Evolutionary conservation across 768 basidiomycete species (phyloP).

Genomic region (Termitomyces sp.): DNA sequence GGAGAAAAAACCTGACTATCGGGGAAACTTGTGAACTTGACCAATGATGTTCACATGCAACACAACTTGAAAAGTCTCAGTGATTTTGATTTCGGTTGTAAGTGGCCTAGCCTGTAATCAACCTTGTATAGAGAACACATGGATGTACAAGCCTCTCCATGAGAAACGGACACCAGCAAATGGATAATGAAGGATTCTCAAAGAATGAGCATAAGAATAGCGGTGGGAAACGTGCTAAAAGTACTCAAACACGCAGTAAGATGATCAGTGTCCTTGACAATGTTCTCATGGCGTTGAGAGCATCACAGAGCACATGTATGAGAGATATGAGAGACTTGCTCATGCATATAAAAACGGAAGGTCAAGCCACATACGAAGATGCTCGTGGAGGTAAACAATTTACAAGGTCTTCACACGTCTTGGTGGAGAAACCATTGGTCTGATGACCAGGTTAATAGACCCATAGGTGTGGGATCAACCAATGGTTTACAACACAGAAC

Average conservation of each 20-base stretch:
- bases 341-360: slow-evolving; percentile 15
- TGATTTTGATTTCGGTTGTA: background rate
- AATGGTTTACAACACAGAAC: background rate
- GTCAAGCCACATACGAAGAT: slow-evolving; percentile 5
- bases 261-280: background rate
- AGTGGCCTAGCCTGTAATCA: background rate
- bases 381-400: background rate
- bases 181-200: background rate
- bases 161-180: background rate
- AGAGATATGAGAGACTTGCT: slow-evolving; percentile 5
- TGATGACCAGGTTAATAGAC: slow-evolving; percentile 1
- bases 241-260: background rate
- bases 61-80: background rate
- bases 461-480: background rate
- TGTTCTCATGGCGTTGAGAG: slow-evolving; percentile 1
- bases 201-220: background rate
- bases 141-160: background rate
- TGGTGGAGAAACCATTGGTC: slow-evolving; percentile 2
- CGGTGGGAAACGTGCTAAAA: background rate
- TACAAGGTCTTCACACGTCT: slow-evolving; percentile 4
- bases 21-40: background rate
- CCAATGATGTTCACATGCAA: background rate
- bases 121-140: background rate
- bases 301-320: background rate
- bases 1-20: background rate